Evolutionary conservation across 306 rosid species (phyloP).

Genomic region (Abrus precatorius): DNA sequence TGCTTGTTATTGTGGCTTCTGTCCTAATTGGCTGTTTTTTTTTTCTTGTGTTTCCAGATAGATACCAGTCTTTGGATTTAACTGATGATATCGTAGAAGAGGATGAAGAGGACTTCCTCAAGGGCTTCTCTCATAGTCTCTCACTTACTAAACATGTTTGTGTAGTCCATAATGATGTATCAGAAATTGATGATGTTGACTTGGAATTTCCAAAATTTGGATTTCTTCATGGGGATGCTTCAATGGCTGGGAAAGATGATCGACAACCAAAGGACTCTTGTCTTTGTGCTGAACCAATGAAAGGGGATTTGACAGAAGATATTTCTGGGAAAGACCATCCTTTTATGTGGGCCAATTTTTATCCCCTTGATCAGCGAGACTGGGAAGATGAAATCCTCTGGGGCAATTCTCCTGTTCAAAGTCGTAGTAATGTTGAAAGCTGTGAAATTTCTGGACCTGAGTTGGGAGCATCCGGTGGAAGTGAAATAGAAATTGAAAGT

Average conservation of each 20-base stretch:
- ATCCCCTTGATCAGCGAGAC: conserved; percentile 89
- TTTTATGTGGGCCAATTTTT: conserved; percentile 57
- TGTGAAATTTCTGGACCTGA: conserved; percentile 71
- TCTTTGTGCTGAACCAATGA: conserved; percentile 78
- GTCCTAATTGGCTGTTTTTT: conserved; percentile 39
- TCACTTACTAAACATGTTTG: conserved; percentile 58
- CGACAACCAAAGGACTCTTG: conserved; percentile 59
- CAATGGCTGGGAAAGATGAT: conserved; percentile 51
- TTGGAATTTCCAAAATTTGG: conserved; percentile 65
- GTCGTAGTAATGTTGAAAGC: conserved; percentile 61
- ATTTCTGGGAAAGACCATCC: conserved; percentile 54
- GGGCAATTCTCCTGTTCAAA: conserved; percentile 79
- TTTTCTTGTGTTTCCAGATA: conserved; percentile 63
- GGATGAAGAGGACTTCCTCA: conserved; percentile 89
- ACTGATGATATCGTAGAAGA: conserved; percentile 85
- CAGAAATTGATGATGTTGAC: conserved; percentile 61
- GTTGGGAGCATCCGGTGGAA: conserved; percentile 61
- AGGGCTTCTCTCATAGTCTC: conserved; percentile 60
- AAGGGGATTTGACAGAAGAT: conserved; percentile 51
- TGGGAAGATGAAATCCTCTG: conserved; percentile 92
- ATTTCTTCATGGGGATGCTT: conserved; percentile 58
- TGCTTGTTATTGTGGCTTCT: conserved; percentile 38
- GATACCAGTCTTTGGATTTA: conserved; percentile 62
- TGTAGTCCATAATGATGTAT: conserved; percentile 50
- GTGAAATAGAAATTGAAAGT: conserved; percentile 65